Base-by-base conservation (phyloP, 169 alveolate species). In the Plasmodium chabaudi region DNA sequence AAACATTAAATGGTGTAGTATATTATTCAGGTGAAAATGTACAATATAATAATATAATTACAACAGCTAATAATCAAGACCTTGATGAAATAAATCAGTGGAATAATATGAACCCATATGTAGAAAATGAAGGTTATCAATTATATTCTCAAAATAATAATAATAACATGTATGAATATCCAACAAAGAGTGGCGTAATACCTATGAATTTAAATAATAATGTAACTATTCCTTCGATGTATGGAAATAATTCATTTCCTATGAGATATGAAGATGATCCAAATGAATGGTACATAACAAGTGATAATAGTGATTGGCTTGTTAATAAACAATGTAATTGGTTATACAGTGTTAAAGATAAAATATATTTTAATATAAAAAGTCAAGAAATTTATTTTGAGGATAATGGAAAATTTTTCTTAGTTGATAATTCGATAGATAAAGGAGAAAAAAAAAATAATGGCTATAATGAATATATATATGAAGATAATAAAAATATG, bases 271-370 rank as follows among this genome's bases (percentile, higher is more conserved):
- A 59, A 53, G 71, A 88, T 1, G 13, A 42, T 4, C 73, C 72
- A 64, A 51, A 61, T 15, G 87, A 82, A 53, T 68, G 87, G 69
- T 84, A 64, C 63, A 70, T 49, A 13, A 87, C 91, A 1, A 87
- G 65, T 34, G 87, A 69, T n/a, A 87, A 87, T 21, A 88, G 88
- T 17, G 92, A 72, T 57, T 94, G 96, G 96, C 67, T 57, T 25
- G 87, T 74, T 12, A 93, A 94, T 59, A 93, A 94, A 47, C 53
- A 69, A n/a, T 77, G 75, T 27, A 73, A 94, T 23, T 94, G 96
- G 96, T 63, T 94, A 75, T 92, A 94, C 56, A 92, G 92, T 61
- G 6, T 75, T 55, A 70, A 90, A 15, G 96, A 94, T 13, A 70
- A 71, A 1, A 75, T 90, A 13, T 94, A 94, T 87, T 94, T 89